phyloP scores from a whole-genome alignment of 2,329 filamentous ascomycete species.

The Colletotrichum phormii region DNA sequence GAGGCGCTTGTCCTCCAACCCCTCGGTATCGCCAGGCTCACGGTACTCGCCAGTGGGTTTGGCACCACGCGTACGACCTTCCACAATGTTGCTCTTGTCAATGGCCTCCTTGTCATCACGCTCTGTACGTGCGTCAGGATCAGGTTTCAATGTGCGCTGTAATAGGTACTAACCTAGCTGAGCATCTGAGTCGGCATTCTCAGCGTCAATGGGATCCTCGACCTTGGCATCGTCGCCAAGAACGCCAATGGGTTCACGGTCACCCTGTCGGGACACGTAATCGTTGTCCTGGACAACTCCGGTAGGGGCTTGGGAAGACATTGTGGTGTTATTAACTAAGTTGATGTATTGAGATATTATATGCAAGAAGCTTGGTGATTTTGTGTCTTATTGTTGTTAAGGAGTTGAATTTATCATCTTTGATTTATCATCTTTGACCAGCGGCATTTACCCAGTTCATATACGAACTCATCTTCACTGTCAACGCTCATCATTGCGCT shows the following conservation, averaged over 20 bases:
- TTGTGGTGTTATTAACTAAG: neutral
- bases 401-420: no score
- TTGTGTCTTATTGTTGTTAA: no score
- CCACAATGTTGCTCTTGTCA: conserved; percentile 50
- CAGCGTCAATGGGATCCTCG: conserved; percentile 47
- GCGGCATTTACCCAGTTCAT: conserved; percentile 1
- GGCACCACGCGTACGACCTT: conserved; percentile 48
- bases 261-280: conserved; percentile 49
- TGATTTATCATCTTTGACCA: no score
- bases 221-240: conserved; percentile 46
- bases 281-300: conserved; percentile 31
- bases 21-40: conserved; percentile 50
- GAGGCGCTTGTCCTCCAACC: conserved; percentile 15
- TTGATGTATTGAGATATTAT: no score
- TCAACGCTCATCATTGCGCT: neutral
- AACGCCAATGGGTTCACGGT: conserved; percentile 46
- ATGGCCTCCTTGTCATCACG: conserved; percentile 52
- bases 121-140: conserved; percentile 34
- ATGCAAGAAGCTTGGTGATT: no score
- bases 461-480: neutral
- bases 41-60: conserved; percentile 42
- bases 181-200: conserved; percentile 47
- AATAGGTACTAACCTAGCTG: conserved; percentile 46
- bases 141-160: accelerated
- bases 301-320: conserved; percentile 27